These are phyloP conservation scores for Parascedosporium putredinis DNA, from an alignment of 2,329 filamentous ascomycete genomes.

Conservation along the genomic window DNA sequence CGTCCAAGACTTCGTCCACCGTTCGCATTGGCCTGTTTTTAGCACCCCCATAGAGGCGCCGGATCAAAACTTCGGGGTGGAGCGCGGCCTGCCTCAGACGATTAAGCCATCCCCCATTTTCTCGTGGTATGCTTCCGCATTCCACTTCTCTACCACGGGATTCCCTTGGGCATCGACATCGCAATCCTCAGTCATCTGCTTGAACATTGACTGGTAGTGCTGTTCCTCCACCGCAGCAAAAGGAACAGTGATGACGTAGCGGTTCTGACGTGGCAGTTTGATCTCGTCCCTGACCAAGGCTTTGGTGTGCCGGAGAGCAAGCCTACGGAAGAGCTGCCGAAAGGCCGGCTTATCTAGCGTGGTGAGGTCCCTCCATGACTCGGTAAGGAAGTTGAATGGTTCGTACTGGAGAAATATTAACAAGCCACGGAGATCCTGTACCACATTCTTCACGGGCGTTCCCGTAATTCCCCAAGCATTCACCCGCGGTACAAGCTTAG, in stretches of 20 bases:
- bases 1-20: slow-evolving; percentile 74
- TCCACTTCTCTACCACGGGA: slow-evolving; percentile 53
- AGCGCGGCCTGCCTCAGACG: slow-evolving; percentile 73
- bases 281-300: slow-evolving; percentile 69
- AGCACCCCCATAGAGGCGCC: slow-evolving; percentile 50
- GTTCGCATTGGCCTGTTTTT: slow-evolving; percentile 62
- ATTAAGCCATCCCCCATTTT: slow-evolving; percentile 72
- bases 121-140: slow-evolving; percentile 53
- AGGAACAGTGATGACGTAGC: slow-evolving; percentile 78
- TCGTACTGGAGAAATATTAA: slow-evolving; percentile 71
- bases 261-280: slow-evolving; percentile 68
- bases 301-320: slow-evolving; percentile 82
- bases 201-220: slow-evolving; percentile 68
- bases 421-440: slow-evolving; percentile 68
- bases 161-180: slow-evolving; percentile 54
- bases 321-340: slow-evolving; percentile 53
- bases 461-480: slow-evolving; percentile 91
- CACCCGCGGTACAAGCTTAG: slow-evolving; percentile 66
- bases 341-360: slow-evolving; percentile 53
- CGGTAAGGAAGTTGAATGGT: slow-evolving; percentile 56
- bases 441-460: slow-evolving; percentile 74
- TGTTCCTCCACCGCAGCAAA: slow-evolving; percentile 89
- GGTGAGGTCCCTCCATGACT: slow-evolving; percentile 60
- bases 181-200: slow-evolving; percentile 62
- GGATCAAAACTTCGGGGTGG: slow-evolving; percentile 69